Evolutionary conservation across 192 early-diverging fungal species (phyloP).

Genomic region (Backusella mclennaniae): DNA sequence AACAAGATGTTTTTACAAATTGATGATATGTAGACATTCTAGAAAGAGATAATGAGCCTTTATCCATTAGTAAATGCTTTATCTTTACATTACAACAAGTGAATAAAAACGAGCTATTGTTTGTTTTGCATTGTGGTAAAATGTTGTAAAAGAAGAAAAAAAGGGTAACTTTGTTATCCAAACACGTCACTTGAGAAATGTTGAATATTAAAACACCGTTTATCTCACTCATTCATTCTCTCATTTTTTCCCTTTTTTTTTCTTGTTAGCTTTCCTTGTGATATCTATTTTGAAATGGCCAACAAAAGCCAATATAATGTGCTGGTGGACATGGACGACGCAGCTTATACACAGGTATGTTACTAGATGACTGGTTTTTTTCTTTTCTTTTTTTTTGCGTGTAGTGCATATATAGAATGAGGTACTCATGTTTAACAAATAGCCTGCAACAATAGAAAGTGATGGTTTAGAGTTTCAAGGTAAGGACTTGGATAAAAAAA

Average conservation of each 20-base stretch:
- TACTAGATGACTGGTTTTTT: not conserved
- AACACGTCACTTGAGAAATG: constrained; percentile 10
- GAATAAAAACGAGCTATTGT: not conserved
- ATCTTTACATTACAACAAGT: too few species aligned
- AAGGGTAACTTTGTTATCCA: not conserved
- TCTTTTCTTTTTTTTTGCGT: not conserved
- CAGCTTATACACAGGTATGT: constrained; percentile 23
- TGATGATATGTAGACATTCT: too few species aligned
- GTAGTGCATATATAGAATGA: too few species aligned
- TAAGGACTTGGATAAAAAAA: not conserved
- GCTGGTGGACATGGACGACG: constrained; percentile 48
- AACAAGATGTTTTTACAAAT: too few species aligned
- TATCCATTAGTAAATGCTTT: too few species aligned
- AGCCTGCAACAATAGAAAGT: constrained; percentile 40
- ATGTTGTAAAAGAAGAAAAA: not conserved
- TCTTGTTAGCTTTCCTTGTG: not conserved
- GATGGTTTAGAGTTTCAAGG: constrained; percentile 50
- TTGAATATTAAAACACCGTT: constrained; percentile 1
- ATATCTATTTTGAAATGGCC: constrained; percentile 27
- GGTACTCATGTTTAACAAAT: not conserved
- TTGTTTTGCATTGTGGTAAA: not conserved
- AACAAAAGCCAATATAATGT: constrained; percentile 45
- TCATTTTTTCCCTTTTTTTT: not conserved
- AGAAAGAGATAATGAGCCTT: too few species aligned
- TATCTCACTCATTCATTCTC: not conserved